phyloP scores from a whole-genome alignment of 305 asterid species.

The Andrographis paniculata region DNA sequence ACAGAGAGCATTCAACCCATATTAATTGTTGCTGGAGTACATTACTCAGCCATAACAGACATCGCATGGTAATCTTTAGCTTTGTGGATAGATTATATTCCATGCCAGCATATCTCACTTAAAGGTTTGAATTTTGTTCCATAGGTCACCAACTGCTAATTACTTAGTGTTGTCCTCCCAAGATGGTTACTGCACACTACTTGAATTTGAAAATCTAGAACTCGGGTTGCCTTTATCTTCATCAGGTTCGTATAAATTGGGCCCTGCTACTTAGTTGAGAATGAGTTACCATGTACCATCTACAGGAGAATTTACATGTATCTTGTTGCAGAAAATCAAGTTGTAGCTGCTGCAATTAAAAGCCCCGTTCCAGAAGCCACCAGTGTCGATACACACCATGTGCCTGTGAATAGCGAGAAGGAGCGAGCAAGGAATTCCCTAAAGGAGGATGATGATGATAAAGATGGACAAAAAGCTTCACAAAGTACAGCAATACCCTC shows the following conservation, averaged over 20 bases:
- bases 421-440: constrained; percentile 19
- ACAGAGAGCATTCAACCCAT: constrained; percentile 89
- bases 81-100: constrained; percentile 2
- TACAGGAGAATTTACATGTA: constrained; percentile 5
- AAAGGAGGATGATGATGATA: constrained; percentile 29
- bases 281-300: too few species aligned
- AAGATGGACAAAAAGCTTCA: constrained; percentile 26
- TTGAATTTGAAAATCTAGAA: constrained; percentile 76
- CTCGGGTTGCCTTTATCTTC: constrained; percentile 50
- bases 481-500: constrained; percentile 28
- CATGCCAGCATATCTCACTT: constrained; percentile 3
- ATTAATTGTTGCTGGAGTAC: constrained; percentile 73
- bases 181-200: constrained; percentile 93
- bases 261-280: constrained; percentile 6
- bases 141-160: constrained; percentile 76
- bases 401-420: constrained; percentile 23
- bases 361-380: constrained; percentile 19
- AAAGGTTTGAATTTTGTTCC: constrained; percentile 7
- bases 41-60: constrained; percentile 88
- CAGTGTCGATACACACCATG: constrained; percentile 12
- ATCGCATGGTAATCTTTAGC: constrained; percentile 63
- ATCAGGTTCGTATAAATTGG: constrained; percentile 38
- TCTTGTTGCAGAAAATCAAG: constrained; percentile 31
- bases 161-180: constrained; percentile 75
- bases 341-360: constrained; percentile 20